These are phyloP conservation scores for Avena atlantica DNA, from an alignment of 176 grass and related monocot genomes.

Conservation along the genomic window DNA sequence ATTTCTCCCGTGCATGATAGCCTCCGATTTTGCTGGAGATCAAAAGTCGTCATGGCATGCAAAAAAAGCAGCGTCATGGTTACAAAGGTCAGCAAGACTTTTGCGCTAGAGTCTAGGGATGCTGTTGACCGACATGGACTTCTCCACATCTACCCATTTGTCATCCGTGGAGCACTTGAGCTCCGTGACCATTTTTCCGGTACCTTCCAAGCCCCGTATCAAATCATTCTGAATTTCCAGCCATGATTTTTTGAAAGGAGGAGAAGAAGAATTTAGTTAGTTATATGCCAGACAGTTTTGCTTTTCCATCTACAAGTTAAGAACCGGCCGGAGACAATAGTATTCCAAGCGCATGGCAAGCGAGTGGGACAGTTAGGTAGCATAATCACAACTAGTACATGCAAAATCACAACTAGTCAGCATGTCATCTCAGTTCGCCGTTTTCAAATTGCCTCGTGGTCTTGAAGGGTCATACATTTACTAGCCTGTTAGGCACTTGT, in stretches of 20 bases:
- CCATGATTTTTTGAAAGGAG: conserved; percentile 3
- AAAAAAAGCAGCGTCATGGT: not conserved
- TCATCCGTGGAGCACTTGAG: conserved; percentile 17
- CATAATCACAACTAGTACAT: not conserved
- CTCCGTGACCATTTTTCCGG: conserved; percentile 34
- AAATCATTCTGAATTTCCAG: conserved; percentile 45
- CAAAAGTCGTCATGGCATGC: not conserved
- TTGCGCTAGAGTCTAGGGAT: conserved; percentile 40
- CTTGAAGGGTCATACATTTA: not conserved
- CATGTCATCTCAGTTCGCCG: not conserved
- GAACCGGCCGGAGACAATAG: not conserved
- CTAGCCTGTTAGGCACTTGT: not conserved
- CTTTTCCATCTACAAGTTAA: not conserved
- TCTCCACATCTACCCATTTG: conserved; percentile 14
- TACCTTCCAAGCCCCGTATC: conserved; percentile 46
- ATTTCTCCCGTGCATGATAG: not conserved
- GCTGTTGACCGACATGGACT: conserved; percentile 52
- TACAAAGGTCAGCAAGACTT: conserved; percentile 45
- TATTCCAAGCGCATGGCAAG: conserved; percentile 25
- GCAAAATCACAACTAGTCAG: not conserved
- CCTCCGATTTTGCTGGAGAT: conserved; percentile 36
- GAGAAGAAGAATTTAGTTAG: not conserved
- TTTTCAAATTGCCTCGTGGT: conserved; percentile 4
- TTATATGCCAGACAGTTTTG: not conserved
- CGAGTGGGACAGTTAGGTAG: conserved; percentile 33